These are phyloP conservation scores for Aspergillus affinis DNA, from an alignment of 495 filamentous ascomycete species.

Conservation along the genomic window DNA sequence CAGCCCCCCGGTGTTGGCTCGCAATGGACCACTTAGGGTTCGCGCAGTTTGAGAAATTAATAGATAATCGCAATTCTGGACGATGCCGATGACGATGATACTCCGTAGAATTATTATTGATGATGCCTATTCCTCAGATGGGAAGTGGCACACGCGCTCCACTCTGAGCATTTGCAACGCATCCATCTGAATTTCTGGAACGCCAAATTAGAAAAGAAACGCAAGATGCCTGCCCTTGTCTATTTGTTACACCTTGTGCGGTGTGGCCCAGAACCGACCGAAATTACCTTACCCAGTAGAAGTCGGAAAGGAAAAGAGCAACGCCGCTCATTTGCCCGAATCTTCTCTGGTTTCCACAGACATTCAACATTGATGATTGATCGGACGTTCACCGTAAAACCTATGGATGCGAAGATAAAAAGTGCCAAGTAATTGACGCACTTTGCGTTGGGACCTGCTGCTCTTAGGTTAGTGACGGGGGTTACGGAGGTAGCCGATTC, in stretches of 20 bases:
- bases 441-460: background rate
- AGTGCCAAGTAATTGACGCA: constrained; percentile 1
- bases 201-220: constrained; percentile 3
- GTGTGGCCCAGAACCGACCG: constrained; percentile 9
- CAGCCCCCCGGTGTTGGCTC: constrained; percentile 10
- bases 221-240: background rate
- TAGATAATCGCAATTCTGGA: no score
- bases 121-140: constrained; percentile 8
- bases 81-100: background rate
- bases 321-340: background rate
- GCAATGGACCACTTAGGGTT: constrained; percentile 3
- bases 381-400: background rate
- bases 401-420: background rate
- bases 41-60: background rate
- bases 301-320: background rate
- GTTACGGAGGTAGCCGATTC: background rate
- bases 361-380: background rate
- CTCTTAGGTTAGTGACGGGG: background rate
- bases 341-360: background rate
- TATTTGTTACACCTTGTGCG: constrained; percentile 15
- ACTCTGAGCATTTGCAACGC: constrained; percentile 6
- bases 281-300: constrained; percentile 3
- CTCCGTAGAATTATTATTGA: background rate
- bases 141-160: constrained; percentile 13
- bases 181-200: constrained; percentile 17